Conservation (phyloP, 768 basidiomycete species). For the Panaeolus papilionaceus region DNA sequence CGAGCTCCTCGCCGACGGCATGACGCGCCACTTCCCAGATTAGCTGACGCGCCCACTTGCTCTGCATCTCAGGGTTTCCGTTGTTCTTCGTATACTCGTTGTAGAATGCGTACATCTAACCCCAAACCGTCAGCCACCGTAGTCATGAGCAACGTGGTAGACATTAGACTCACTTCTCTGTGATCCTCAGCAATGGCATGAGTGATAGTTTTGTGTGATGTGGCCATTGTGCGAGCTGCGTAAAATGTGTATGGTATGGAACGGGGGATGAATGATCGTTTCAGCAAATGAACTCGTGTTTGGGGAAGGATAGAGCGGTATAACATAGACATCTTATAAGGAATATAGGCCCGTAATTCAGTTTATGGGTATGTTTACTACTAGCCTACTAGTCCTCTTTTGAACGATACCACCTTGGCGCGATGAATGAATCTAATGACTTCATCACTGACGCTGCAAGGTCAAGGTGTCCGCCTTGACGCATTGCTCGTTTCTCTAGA, state of each 20-base stretch:
- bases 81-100: constrained; percentile 43
- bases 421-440: neutral
- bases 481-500: neutral
- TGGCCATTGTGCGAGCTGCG: constrained; percentile 18
- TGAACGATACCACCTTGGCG: neutral
- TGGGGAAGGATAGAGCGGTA: neutral
- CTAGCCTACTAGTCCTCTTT: neutral
- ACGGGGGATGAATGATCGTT: neutral
- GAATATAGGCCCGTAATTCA: neutral
- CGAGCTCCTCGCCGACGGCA: constrained; percentile 57
- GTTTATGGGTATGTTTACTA: neutral
- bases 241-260: neutral
- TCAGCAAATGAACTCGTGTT: neutral
- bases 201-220: constrained; percentile 36
- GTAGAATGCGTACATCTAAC: constrained; percentile 53
- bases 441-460: neutral
- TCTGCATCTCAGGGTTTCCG: constrained; percentile 44
- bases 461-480: neutral
- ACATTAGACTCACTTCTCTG: constrained; percentile 39
- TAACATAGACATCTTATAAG: neutral
- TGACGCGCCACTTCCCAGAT: constrained; percentile 59
- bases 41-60: constrained; percentile 52
- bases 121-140: neutral
- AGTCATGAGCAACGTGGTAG: too few species aligned
- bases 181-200: constrained; percentile 51